Conservation (phyloP, 1,139 yeast genomes). For the Meyerozyma carpophila region DNA sequence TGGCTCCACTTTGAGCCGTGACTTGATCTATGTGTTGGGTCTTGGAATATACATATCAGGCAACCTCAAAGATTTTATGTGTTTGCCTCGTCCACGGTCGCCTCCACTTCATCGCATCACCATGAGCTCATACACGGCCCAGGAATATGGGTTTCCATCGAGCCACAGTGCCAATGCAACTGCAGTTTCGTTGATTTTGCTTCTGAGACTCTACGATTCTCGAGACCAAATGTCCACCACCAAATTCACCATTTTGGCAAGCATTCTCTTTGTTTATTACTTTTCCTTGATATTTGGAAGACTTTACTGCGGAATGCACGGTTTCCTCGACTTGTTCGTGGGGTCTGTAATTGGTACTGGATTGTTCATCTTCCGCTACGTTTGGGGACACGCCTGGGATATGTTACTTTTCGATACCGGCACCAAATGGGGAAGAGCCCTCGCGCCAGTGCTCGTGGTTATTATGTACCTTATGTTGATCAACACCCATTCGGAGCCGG, state of each 20-base stretch:
- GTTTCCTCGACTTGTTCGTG: slow-evolving; percentile 65
- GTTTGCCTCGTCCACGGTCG: slow-evolving; percentile 87
- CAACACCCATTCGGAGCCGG: slow-evolving; percentile 76
- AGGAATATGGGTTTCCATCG: slow-evolving; percentile 93
- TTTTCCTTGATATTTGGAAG: slow-evolving; percentile 72
- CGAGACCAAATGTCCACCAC: slow-evolving; percentile 7
- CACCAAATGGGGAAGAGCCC: slow-evolving; percentile 16
- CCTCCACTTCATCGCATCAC: slow-evolving; percentile 92
- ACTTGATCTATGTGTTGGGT: slow-evolving; percentile 73
- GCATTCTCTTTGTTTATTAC: slow-evolving; percentile 43
- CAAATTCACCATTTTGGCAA: slow-evolving; percentile 7
- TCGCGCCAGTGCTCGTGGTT: slow-evolving; percentile 27
- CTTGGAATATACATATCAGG: slow-evolving; percentile 83
- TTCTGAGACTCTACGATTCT: slow-evolving; percentile 18
- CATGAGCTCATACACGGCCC: slow-evolving; percentile 80
- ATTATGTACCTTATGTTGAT: slow-evolving; percentile 44
- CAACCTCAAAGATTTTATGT: slow-evolving; percentile 71
- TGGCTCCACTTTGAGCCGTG: slow-evolving; percentile 61
- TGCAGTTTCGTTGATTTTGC: slow-evolving; percentile 56
- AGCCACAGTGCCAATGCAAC: slow-evolving; percentile 94
- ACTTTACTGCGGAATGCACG: slow-evolving; percentile 97
- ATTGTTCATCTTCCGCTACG: slow-evolving; percentile 38
- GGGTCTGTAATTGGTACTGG: slow-evolving; percentile 63
- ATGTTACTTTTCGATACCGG: slow-evolving; percentile 18
- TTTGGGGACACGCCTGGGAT: slow-evolving; percentile 38